These are phyloP conservation scores for Flaveria sonorensis DNA, from an alignment of 129 eudicot genomes.

Conservation along the genomic window DNA sequence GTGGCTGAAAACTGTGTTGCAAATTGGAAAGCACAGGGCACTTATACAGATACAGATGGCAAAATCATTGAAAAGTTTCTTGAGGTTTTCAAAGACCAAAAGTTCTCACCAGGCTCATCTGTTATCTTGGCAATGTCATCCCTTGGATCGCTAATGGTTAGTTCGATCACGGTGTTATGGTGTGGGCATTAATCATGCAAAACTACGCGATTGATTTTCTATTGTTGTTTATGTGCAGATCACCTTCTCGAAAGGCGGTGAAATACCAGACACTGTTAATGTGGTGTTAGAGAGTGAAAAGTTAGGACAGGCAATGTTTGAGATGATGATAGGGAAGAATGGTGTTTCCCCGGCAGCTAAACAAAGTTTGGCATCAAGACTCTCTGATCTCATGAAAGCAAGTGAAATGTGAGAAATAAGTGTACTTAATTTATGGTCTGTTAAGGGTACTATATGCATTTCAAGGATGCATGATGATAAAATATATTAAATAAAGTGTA, in stretches of 20 bases:
- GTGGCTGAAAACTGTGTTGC: conserved; percentile 55
- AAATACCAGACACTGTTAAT: not conserved
- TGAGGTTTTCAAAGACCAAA: conserved; percentile 60
- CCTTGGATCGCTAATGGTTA: conserved; percentile 53
- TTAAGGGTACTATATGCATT: not conserved
- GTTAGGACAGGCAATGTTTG: not conserved
- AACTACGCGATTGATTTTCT: not conserved
- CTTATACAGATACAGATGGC: conserved; percentile 59
- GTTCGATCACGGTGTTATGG: too few relatives aligned
- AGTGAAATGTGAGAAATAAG: not conserved
- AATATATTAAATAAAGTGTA: not conserved
- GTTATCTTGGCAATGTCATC: conserved; percentile 61
- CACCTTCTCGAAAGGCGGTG: not conserved
- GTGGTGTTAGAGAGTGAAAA: not conserved
- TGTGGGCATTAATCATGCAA: too few relatives aligned
- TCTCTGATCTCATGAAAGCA: not conserved
- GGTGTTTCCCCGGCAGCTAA: not conserved
- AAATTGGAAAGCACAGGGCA: conserved; percentile 62
- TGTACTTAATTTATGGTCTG: too few relatives aligned
- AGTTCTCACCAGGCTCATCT: conserved; percentile 70
- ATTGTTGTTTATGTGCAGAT: not conserved
- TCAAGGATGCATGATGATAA: not conserved
- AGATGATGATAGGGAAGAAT: not conserved
- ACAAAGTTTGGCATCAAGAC: not conserved
- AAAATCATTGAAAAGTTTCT: conserved; percentile 67